Conservation (phyloP, 2,329 filamentous ascomycete species). For the Aspergillus costaricaensis region DNA sequence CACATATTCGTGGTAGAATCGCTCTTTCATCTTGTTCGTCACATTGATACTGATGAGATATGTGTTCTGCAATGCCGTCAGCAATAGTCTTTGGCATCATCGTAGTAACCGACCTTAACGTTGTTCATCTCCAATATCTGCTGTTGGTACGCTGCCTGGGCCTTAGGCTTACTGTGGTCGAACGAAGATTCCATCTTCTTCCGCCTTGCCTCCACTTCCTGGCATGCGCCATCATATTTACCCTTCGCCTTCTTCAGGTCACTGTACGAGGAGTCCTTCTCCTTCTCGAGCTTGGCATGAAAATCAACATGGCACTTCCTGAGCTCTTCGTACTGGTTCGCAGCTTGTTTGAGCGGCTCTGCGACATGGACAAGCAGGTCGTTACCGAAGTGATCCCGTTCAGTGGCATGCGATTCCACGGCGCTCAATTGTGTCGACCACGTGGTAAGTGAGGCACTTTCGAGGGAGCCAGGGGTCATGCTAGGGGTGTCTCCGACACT, state of each 20-base stretch:
- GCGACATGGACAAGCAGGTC: slow-evolving; percentile 79
- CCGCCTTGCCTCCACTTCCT: slow-evolving; percentile 89
- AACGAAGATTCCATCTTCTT: slow-evolving; percentile 96
- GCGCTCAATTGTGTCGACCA: slow-evolving; percentile 94
- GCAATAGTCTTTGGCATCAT: slow-evolving; percentile 18
- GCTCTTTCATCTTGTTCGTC: slow-evolving; percentile 95
- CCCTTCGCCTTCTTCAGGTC: slow-evolving; percentile 88
- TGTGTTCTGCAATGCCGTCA: slow-evolving; percentile 65
- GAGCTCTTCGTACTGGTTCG: slow-evolving; percentile 79
- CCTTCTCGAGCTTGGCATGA: slow-evolving; percentile 82
- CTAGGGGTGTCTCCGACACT: slow-evolving; percentile 92
- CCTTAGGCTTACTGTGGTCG: slow-evolving; percentile 81
- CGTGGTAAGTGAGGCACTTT: slow-evolving; percentile 94
- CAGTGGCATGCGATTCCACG: slow-evolving; percentile 80
- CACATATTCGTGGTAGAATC: slow-evolving; percentile 95
- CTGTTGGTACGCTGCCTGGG: slow-evolving; percentile 86
- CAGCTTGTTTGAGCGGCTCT: slow-evolving; percentile 78
- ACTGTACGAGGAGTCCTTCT: slow-evolving; percentile 78
- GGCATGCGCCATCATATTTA: slow-evolving; percentile 89
- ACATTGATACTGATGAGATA: slow-evolving; percentile 96
- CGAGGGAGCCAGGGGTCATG: slow-evolving; percentile 92
- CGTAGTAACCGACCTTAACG: slow-evolving; percentile 59
- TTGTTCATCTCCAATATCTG: slow-evolving; percentile 96
- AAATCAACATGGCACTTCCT: slow-evolving; percentile 90
- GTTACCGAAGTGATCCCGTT: slow-evolving; percentile 82